These are phyloP conservation scores for Cantharellus anzutake DNA, from an alignment of 768 basidiomycete genomes.

Conservation along the genomic window DNA sequence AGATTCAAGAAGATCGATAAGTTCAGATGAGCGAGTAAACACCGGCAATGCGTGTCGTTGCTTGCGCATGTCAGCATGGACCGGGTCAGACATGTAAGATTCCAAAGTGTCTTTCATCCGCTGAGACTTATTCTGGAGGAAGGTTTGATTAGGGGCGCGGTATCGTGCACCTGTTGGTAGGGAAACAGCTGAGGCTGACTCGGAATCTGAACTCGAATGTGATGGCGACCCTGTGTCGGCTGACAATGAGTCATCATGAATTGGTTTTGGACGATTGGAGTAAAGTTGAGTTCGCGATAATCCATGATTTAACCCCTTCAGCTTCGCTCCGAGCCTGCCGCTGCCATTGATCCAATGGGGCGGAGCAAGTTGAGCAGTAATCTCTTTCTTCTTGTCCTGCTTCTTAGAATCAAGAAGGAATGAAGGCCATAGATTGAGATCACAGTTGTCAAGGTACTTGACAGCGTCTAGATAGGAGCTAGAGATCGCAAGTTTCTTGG, in stretches of 20 bases:
- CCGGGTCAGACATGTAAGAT: conserved; percentile 40
- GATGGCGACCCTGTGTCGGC: not conserved
- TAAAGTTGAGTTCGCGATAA: conserved; percentile 46
- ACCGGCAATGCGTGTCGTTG: conserved; percentile 59
- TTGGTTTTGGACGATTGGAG: conserved; percentile 28
- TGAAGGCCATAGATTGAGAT: conserved; percentile 56
- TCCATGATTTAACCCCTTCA: conserved; percentile 50
- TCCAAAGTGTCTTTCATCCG: conserved; percentile 34
- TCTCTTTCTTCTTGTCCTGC: conserved; percentile 42
- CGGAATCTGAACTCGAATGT: not conserved
- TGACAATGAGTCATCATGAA: conserved; percentile 3
- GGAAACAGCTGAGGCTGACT: not conserved
- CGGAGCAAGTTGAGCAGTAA: conserved; percentile 43
- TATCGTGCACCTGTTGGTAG: conserved; percentile 12
- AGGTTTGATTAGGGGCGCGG: conserved; percentile 7
- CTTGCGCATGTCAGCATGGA: conserved; percentile 42
- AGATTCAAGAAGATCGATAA: conserved; percentile 46
- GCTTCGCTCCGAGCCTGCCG: conserved; percentile 41
- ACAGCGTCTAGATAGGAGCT: conserved; percentile 77
- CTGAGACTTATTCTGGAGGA: conserved; percentile 33
- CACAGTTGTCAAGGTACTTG: conserved; percentile 71
- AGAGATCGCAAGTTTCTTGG: conserved; percentile 52
- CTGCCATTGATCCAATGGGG: conserved; percentile 48
- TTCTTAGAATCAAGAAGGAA: conserved; percentile 38
- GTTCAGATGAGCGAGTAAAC: conserved; percentile 40